phyloP scores from a whole-genome alignment of 2,329 filamentous ascomycete genomes.

The Coniella lustricola region DNA sequence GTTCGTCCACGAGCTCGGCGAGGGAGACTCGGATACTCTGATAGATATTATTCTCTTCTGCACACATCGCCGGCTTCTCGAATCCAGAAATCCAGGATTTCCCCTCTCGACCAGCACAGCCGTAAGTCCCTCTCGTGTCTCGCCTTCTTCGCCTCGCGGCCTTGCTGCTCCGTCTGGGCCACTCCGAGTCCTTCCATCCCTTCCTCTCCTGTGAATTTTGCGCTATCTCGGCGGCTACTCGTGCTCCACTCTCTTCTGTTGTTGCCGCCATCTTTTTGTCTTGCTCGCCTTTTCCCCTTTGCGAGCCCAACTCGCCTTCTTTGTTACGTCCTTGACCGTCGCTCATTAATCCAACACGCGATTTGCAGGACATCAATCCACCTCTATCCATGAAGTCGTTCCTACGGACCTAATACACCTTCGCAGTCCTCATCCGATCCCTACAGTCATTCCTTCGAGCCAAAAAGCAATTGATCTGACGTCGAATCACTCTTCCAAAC shows the following conservation, averaged over 20 bases:
- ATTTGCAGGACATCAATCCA: background rate
- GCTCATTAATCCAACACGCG: conserved; percentile 5
- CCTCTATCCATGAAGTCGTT: conserved; percentile 11
- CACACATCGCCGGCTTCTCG: background rate
- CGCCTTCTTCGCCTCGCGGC: background rate
- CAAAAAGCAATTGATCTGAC: background rate
- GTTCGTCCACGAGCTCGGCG: background rate
- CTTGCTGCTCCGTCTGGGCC: background rate
- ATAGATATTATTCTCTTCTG: no score
- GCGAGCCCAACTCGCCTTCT: conserved; percentile 1
- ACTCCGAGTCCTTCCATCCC: background rate
- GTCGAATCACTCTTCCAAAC: conserved; percentile 6
- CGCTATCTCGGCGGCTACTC: conserved; percentile 2
- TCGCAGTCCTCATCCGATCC: conserved; percentile 6
- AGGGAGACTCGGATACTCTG: no score
- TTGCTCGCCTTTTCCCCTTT: background rate
- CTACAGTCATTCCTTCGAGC: conserved; percentile 6
- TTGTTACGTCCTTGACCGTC: conserved; percentile 9
- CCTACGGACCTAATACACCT: conserved; percentile 2
- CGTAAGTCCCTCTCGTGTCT: background rate
- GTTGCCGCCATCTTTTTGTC: conserved; percentile 8
- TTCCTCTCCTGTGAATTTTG: background rate
- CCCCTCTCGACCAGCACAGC: background rate
- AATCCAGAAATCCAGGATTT: no score
- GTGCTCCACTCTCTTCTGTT: conserved; percentile 8